A percentile compares a stretch with the other conserved stretches of the same genome.
phyloP scores from a whole-genome alignment of 345 rosid species.

The Eucalyptus marginata region DNA sequence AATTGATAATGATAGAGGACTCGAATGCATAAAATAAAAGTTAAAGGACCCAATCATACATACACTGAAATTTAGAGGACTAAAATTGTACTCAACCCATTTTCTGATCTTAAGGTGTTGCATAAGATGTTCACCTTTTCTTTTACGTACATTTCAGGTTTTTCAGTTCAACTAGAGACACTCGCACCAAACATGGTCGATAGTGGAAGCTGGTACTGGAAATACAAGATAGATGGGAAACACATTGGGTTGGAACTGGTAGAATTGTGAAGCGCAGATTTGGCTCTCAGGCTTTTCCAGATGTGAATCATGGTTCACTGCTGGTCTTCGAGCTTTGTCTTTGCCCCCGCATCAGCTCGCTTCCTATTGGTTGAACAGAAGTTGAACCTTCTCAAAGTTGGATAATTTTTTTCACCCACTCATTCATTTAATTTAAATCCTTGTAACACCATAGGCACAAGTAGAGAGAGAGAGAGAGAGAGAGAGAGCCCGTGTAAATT shows the following conservation, averaged over 20 bases:
- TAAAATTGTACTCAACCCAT: neutral
- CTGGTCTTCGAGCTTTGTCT: neutral
- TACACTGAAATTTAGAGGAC: neutral
- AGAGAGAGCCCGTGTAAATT: neutral
- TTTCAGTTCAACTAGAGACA: conserved; percentile 36
- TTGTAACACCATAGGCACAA: neutral
- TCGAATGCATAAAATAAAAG: neutral
- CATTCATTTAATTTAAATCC: neutral
- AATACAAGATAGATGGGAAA: conserved; percentile 41
- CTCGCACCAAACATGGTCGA: conserved; percentile 34
- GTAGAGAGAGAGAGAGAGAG: neutral
- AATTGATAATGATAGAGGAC: neutral
- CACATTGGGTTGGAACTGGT: conserved; percentile 52
- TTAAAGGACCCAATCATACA: neutral
- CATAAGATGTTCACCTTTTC: neutral
- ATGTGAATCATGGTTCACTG: conserved; percentile 50
- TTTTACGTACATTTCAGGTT: conserved; percentile 21
- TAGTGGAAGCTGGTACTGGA: conserved; percentile 91
- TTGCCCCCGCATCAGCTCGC: neutral
- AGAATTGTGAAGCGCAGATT: conserved; percentile 12
- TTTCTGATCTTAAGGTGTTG: neutral
- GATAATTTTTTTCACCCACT: neutral
- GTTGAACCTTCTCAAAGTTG: conserved; percentile 24
- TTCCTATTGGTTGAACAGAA: conserved; percentile 37
- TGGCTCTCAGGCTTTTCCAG: neutral